These are phyloP conservation scores for Circinella minor DNA, from an alignment of 371 early-diverging fungal species.

Conservation along the genomic window DNA sequence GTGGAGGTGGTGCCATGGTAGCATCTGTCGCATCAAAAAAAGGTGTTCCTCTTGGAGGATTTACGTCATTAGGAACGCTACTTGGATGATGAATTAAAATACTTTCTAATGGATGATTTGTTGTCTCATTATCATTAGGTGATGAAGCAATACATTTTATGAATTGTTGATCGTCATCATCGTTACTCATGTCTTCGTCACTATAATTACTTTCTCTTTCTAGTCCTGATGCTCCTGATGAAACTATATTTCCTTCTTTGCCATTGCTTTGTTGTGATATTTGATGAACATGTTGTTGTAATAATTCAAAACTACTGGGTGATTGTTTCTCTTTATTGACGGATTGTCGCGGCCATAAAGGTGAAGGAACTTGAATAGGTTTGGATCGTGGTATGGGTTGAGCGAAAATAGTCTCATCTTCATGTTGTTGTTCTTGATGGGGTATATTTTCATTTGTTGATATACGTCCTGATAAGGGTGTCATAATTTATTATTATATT, in stretches of 20 bases:
- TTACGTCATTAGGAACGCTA: no score
- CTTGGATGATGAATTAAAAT: neutral
- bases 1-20: neutral
- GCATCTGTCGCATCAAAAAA: neutral
- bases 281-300: neutral
- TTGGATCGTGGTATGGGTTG: neutral
- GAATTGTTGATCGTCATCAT: neutral
- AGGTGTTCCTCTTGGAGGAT: neutral
- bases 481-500: neutral
- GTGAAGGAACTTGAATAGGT: neutral
- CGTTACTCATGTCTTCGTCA: no score
- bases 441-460: neutral
- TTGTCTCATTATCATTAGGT: neutral
- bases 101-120: neutral
- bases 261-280: neutral
- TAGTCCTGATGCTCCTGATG: neutral
- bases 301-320: conserved; percentile 3
- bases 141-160: neutral
- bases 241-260: neutral
- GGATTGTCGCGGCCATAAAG: neutral
- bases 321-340: neutral
- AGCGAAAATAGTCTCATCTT: neutral
- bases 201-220: neutral
- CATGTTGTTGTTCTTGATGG: neutral
- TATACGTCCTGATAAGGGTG: neutral